Evolutionary conservation across 2,329 filamentous ascomycete species (phyloP).

Genomic region (Endoconidiophora laricicola): DNA sequence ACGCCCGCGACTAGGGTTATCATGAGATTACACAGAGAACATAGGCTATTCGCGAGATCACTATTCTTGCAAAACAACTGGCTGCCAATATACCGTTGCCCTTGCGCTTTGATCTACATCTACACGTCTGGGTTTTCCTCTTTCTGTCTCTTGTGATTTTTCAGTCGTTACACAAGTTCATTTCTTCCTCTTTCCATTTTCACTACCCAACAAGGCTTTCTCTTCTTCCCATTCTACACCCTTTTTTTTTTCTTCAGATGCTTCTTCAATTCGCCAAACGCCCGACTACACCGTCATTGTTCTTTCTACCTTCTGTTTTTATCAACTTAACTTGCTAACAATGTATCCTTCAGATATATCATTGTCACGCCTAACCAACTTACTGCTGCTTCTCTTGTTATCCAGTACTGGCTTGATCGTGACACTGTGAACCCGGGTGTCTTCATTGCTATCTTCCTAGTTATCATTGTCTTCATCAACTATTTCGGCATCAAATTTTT

Average conservation of each 20-base stretch:
- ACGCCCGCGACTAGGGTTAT: too few species aligned
- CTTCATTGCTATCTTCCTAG: constrained; percentile 57
- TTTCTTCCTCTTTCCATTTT: too few species aligned
- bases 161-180: too few species aligned
- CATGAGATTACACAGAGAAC: too few species aligned
- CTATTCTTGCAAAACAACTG: too few species aligned
- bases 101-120: neutral
- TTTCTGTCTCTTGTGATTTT: neutral
- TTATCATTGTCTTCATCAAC: constrained; percentile 48
- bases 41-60: too few species aligned
- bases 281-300: neutral
- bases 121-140: neutral
- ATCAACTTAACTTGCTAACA: neutral
- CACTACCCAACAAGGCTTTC: neutral
- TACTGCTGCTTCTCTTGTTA: constrained; percentile 62
- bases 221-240: neutral
- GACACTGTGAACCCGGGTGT: constrained; percentile 59
- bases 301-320: neutral
- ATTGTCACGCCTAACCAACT: constrained; percentile 75
- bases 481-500: constrained; percentile 54
- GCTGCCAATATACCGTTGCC: neutral
- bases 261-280: neutral
- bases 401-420: constrained; percentile 56
- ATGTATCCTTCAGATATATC: constrained; percentile 51
- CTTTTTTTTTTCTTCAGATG: neutral